phyloP scores from a whole-genome alignment of 2,329 filamentous ascomycete genomes.

The Chalaropsis thielavioides region DNA sequence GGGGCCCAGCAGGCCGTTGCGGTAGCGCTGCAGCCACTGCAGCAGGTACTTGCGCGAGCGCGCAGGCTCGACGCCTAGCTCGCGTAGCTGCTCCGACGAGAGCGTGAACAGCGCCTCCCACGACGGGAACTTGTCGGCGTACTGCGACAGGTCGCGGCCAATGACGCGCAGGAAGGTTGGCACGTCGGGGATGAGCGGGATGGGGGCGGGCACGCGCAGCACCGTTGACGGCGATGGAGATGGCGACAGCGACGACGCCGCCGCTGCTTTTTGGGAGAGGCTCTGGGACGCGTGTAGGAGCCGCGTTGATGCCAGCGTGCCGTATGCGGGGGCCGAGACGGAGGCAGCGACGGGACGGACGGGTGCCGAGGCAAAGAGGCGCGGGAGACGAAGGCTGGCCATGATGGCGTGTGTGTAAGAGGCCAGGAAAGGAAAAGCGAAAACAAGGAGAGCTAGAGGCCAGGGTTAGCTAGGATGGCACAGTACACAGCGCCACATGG shows the following conservation, averaged over 20 bases:
- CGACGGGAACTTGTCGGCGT: conserved; percentile 72
- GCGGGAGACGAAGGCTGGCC: conserved; percentile 8
- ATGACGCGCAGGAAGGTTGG: conserved; percentile 79
- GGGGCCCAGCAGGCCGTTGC: conserved; percentile 60
- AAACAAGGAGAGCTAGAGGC: not conserved
- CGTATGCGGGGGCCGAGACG: not conserved
- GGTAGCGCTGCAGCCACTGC: conserved; percentile 75
- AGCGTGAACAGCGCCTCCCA: conserved; percentile 86
- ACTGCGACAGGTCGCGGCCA: conserved; percentile 69
- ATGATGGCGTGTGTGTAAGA: not conserved
- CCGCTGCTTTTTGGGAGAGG: not conserved
- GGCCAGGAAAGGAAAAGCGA: not conserved
- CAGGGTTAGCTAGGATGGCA: not conserved
- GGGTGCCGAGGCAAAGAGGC: conserved; percentile 6
- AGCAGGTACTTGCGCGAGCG: conserved; percentile 72
- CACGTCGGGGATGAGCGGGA: conserved; percentile 74
- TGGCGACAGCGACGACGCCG: not conserved
- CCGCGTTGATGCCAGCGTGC: not conserved
- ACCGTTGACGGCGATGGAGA: not conserved
- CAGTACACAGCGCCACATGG: not conserved
- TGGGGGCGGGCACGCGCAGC: conserved; percentile 36
- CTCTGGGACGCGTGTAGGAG: not conserved
- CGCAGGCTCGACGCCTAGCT: conserved; percentile 75
- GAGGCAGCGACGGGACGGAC: not conserved
- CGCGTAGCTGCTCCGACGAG: conserved; percentile 60